phyloP scores from a whole-genome alignment of 2,329 filamentous ascomycete genomes.

The Lecanicillium sp. region DNA sequence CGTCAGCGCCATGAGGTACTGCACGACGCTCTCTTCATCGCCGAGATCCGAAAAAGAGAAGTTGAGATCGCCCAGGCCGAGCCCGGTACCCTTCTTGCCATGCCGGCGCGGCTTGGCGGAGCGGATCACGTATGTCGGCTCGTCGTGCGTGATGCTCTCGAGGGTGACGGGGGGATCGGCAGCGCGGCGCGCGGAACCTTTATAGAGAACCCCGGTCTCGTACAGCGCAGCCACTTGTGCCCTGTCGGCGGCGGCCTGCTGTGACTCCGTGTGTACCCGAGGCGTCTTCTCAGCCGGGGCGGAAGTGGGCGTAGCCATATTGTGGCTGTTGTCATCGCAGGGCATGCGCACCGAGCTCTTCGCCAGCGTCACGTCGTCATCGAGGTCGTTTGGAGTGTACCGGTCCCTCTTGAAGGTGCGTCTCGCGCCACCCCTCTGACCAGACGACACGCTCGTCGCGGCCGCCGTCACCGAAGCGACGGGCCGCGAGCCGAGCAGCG shows the following conservation, averaged over 20 bases:
- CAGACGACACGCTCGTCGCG: not conserved
- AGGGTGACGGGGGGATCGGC: not conserved
- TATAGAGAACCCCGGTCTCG: slow-evolving; percentile 1
- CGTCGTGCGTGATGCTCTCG: slow-evolving; percentile 5
- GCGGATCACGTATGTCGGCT: slow-evolving; percentile 5
- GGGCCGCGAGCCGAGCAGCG: not conserved
- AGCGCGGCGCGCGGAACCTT: not conserved
- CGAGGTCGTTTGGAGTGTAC: slow-evolving; percentile 1
- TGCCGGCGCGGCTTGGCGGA: not conserved
- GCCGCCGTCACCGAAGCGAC: not conserved
- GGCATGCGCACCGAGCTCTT: slow-evolving; percentile 5
- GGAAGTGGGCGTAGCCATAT: not conserved
- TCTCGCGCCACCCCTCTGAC: not conserved
- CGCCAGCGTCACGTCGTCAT: slow-evolving; percentile 7
- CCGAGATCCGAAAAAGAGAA: slow-evolving; percentile 2
- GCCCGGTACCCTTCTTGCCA: not conserved
- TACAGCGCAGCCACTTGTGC: not conserved
- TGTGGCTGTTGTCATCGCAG: not conserved
- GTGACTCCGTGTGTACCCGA: not conserved
- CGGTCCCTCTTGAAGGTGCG: not conserved
- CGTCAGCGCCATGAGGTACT: slow-evolving; percentile 8
- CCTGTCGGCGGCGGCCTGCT: not conserved
- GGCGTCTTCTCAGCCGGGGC: not conserved
- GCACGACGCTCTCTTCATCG: slow-evolving; percentile 5
- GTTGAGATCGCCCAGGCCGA: not conserved